Evolutionary conservation across 169 alveolate genomes (phyloP), one percentile per base, ranked within the genome.

Genomic region (Cryptosporidium ryanae): DNA sequence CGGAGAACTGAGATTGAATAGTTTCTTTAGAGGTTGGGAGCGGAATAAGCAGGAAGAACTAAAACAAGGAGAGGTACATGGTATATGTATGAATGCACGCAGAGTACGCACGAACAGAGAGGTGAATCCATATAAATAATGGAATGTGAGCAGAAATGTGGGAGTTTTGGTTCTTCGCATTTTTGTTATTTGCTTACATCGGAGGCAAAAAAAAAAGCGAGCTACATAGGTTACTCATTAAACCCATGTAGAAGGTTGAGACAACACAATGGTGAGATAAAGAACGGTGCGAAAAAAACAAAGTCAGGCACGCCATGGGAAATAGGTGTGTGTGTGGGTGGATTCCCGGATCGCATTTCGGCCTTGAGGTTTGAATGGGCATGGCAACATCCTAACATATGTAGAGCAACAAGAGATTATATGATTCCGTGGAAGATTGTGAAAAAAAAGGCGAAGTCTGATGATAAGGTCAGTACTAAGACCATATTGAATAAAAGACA

Each of bases 281-380:
- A 84, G 82, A 90, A 91, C 7, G 96, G 96, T 2, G 96, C 96
- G 2, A 82, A 87, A 59, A 82, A 87, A 82, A 91, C 94, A 21
- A 82, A 84, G 46, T 63, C 82, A 15, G 90, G 95, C 63, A n/a
- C 92, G 2, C 96, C 96, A 2, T 93, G 96, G 96, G 68, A 76
- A 65, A 68, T 93, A 71, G 91, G 91, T 48, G 68, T 91, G 13
- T 91, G 92, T 6, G 89, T 93, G 13, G 90, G 92, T 44, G 94
- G 94, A 64, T 93, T 93, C 59, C 96, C 94, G 1, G 87, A 82
- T 82, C 90, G 92, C 68, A 90, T 93, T 25, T 81, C 92, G 4
- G 96, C 96, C 2, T 76, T 93, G 46, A 92, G 92, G 61, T 93
- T 93, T 55, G 96, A 93, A 68, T 93, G 91, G 91, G 94, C 94